Evolutionary conservation across 805 yeast species (phyloP), one percentile per base, ranked within the genome.

Genomic region (Brettanomyces nanus): DNA sequence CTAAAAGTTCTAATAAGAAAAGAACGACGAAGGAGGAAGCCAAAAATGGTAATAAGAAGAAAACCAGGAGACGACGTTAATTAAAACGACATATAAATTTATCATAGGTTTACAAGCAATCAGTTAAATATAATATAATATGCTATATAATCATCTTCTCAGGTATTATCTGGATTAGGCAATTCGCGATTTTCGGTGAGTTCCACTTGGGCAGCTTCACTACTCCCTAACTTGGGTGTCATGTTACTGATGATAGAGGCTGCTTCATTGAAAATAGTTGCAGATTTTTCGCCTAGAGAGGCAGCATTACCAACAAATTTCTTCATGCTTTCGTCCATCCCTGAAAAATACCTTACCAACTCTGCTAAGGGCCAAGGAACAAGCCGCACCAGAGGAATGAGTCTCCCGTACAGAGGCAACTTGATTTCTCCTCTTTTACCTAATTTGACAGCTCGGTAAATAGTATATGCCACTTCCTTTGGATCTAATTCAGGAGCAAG

Each of bases 401-500:
- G 60, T 45, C 79, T 74, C 2, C 85, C 87, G 57, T 89, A 90
- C 31, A 80, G 63, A 0, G 97, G 97, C 22, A 77, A 47, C 44
- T 71, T 79, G 33, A 89, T 69, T 39, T 79, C 84, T 3, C 89
- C 86, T 28, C 80, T 56, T 40, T 69, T 62, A 5, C 92, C 92
- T 35, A 68, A 52, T 35, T 68, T 71, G 23, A 85, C 60, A 0
- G 85, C 75, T 4, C 57, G 52, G 14, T 79, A 62, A 3, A 89
- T 69, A 28, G 63, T 62, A 2, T 51, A 49, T 0, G 96, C 95
- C 13, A 87, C 80, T 43, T 67, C 67, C 6, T 49, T 52, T 0
- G 92, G 87, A 14, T 80, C 80, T 27, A 89, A 63, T 42, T 82
- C 84, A 0, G 97, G 97, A 0, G 97, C 97, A 6, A 89, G 55